Base-by-base conservation (phyloP, 2,329 filamentous ascomycete species). In the Beauveria medogensis region DNA sequence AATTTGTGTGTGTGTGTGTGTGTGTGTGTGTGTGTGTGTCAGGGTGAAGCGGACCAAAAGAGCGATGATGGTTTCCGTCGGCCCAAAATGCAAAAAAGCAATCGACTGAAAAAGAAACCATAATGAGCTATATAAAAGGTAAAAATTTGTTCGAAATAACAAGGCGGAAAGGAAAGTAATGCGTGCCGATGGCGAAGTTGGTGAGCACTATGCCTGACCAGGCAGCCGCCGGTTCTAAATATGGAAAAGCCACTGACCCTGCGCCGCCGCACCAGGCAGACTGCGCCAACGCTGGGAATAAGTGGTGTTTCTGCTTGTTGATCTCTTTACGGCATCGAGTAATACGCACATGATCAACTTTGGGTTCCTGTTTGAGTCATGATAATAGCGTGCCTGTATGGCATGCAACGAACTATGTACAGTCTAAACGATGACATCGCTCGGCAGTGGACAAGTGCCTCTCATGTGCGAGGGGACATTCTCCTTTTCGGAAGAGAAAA, bases 161-260 rank as follows among this genome's bases (percentile, higher is more conserved):
- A 24, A 47, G 50, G 50, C 50, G 47, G 57, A 60, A 40, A 47
- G 47, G 57, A 60, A 40, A 47, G 20, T 22, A 24, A 59, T 59
- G 26, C 7, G 16, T 22, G 22, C 20, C 43, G 5, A 60, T 48
- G 57, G 48, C 57, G 57, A 46, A 37, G 57, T 37, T 60, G 40
- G 57, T 60, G 57, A 60, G 57, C 57, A 22, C 57, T 60, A 53
- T 59, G 24, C 47, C 47, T 6, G 12, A 59, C 47, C 7, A 6
- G 47, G 47, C 18, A 44, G 22, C 57, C n/a, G 6, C 57, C 47
- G n/a, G 8, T 24, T 53, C 57, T 53, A 59, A 59, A 18, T 53
- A 14, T 28, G 48, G 48, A 56, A 56, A 59, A 28, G 16, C 47
- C n/a, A 24, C 40, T 5, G 41, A 22, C n/a, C 30, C 44, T 26